A percentile compares a stretch with the other conserved stretches of the same genome.
Evolutionary conservation across 2,329 filamentous ascomycete genomes (phyloP).

Genomic region (Periglandula ipomoeae): DNA sequence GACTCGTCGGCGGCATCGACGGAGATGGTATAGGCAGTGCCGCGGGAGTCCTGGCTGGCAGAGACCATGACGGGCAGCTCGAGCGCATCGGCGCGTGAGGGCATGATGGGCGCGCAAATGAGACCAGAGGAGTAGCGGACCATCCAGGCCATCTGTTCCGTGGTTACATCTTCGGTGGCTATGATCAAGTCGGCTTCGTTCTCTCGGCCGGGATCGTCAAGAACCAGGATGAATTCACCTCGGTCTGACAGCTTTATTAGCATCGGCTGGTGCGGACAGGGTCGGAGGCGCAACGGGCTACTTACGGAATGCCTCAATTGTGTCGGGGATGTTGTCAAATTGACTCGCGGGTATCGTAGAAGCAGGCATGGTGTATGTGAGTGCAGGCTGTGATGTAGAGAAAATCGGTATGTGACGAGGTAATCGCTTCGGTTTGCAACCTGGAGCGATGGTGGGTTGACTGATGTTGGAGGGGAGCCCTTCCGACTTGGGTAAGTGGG

Average conservation of each 20-base stretch:
- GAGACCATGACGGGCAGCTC: constrained; percentile 83
- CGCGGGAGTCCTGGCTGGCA: constrained; percentile 67
- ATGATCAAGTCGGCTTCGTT: constrained; percentile 99
- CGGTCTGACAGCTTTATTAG: constrained; percentile 37
- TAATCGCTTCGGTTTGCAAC: background rate
- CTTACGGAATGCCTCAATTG: constrained; percentile 56
- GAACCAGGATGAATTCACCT: constrained; percentile 90
- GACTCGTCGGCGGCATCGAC: constrained; percentile 67
- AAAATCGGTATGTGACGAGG: background rate
- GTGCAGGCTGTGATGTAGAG: constrained; percentile 7
- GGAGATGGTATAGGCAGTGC: constrained; percentile 87
- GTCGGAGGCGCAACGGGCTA: constrained; percentile 8
- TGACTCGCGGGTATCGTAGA: constrained; percentile 39
- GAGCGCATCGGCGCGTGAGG: constrained; percentile 59
- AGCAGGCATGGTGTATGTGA: constrained; percentile 35
- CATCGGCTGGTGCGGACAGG: constrained; percentile 3
- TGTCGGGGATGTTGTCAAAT: constrained; percentile 58
- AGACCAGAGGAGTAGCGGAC: constrained; percentile 84
- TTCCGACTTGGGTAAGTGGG: background rate
- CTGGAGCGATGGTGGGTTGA: background rate
- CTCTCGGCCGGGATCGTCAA: constrained; percentile 85
- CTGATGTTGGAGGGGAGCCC: background rate
- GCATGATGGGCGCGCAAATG: constrained; percentile 77
- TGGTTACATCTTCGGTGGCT: constrained; percentile 73
- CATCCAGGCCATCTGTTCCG: constrained; percentile 92